Conservation (phyloP, 805 yeast species). For the Candida nemodendra region DNA sequence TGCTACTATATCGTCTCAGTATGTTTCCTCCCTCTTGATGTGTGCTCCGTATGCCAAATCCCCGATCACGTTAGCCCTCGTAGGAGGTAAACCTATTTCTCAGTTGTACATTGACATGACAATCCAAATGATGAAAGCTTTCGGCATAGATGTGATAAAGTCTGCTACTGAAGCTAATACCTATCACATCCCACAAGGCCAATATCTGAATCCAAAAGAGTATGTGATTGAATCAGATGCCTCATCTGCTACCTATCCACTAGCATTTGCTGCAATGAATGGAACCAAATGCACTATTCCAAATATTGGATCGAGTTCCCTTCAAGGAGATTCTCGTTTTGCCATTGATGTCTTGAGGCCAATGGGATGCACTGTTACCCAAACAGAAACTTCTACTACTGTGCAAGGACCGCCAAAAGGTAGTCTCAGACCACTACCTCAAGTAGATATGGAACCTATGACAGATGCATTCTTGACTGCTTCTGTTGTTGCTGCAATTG, state of each 20-base stretch:
- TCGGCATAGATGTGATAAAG: constrained; percentile 75
- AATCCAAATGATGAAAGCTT: constrained; percentile 86
- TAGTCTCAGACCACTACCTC: constrained; percentile 61
- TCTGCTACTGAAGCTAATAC: constrained; percentile 75
- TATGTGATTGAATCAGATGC: constrained; percentile 96
- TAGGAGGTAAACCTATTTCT: constrained; percentile 97
- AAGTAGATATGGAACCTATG: constrained; percentile 98
- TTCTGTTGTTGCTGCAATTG: constrained; percentile 90
- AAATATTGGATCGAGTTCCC: constrained; percentile 84
- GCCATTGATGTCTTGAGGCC: constrained; percentile 90
- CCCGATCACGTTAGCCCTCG: constrained; percentile 83
- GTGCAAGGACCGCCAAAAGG: constrained; percentile 86
- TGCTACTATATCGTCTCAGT: constrained; percentile 96
- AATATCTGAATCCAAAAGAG: constrained; percentile 74
- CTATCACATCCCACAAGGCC: constrained; percentile 85
- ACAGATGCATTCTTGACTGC: constrained; percentile 98
- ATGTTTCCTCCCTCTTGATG: constrained; percentile 93
- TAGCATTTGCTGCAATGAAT: constrained; percentile 95
- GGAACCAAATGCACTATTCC: constrained; percentile 93
- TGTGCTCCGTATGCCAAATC: constrained; percentile 93
- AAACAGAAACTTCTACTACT: constrained; percentile 82
- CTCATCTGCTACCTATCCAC: constrained; percentile 94
- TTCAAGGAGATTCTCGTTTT: constrained; percentile 97
- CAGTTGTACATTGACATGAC: constrained; percentile 97
- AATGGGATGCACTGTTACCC: constrained; percentile 91